Percentiles rank a stretch among this genome's conserved stretches.
Evolutionary conservation across 371 early-diverging fungal species (phyloP).

Genomic region (Mucor velutinosus): DNA sequence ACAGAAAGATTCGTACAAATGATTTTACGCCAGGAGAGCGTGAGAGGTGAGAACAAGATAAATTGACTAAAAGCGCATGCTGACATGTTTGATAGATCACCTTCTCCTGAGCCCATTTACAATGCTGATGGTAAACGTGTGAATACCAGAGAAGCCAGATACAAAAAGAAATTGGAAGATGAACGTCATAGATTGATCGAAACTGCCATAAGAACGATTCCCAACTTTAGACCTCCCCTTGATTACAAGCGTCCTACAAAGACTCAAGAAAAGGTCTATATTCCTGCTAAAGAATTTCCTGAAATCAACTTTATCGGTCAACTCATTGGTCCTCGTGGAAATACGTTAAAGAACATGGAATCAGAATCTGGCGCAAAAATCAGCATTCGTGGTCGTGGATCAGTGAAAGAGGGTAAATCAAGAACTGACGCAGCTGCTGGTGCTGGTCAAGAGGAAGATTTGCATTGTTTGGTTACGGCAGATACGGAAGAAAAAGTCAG

Average conservation of each 20-base stretch:
- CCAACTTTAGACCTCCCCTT: constrained; percentile 85
- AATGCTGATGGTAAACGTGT: constrained; percentile 91
- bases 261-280: constrained; percentile 89
- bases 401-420: constrained; percentile 95
- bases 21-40: constrained; percentile 82
- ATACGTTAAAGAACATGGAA: constrained; percentile 94
- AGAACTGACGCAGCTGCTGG: constrained; percentile 64
- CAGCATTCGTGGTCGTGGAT: constrained; percentile 95
- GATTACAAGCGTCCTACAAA: constrained; percentile 90
- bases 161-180: constrained; percentile 90
- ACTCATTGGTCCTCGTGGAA: constrained; percentile 96
- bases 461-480: constrained; percentile 92
- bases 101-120: constrained; percentile 92
- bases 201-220: constrained; percentile 73
- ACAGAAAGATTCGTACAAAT: constrained; percentile 75
- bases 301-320: constrained; percentile 98
- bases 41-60: constrained; percentile 51
- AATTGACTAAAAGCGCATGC: neutral
- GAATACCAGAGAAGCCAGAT: constrained; percentile 92
- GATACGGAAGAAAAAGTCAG: constrained; percentile 89
- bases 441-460: constrained; percentile 90
- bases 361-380: constrained; percentile 93
- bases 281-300: constrained; percentile 93
- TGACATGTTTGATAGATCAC: constrained; percentile 63
- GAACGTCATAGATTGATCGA: constrained; percentile 91